A percentile compares a stretch with the other conserved stretches of the same genome.
Conservation (phyloP, 2,329 filamentous ascomycete genomes). For the Herpotrichia juniperi region DNA sequence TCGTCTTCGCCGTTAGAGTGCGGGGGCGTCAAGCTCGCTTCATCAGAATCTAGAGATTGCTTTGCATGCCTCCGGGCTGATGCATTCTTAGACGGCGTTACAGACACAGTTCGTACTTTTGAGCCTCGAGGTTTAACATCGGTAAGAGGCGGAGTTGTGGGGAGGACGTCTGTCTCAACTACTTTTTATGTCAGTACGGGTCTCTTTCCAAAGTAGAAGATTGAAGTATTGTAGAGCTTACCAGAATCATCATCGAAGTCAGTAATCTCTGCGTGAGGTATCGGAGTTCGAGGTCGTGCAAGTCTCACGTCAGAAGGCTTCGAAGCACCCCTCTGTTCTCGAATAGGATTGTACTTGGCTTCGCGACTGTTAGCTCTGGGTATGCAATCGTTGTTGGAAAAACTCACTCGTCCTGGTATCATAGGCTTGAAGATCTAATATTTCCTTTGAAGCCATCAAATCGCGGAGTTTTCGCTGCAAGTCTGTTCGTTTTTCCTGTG, state of each 20-base stretch:
- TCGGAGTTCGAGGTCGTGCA: too few relatives aligned
- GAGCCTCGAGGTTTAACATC: neutral
- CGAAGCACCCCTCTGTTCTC: neutral
- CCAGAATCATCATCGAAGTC: too few relatives aligned
- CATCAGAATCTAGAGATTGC: neutral
- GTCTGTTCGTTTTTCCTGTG: slow-evolving; percentile 14
- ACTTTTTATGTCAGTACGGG: neutral
- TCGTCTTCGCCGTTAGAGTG: neutral
- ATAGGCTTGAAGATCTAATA: slow-evolving; percentile 21
- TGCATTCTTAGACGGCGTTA: neutral
- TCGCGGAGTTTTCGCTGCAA: slow-evolving; percentile 20
- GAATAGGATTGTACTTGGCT: neutral
- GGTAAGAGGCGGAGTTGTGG: neutral
- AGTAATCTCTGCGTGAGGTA: too few relatives aligned
- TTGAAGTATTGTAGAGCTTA: neutral
- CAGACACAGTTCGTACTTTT: neutral
- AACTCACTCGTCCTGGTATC: neutral
- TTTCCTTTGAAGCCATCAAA: slow-evolving; percentile 18
- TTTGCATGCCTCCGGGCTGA: neutral
- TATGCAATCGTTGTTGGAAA: neutral
- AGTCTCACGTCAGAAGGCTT: neutral
- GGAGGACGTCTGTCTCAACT: neutral
- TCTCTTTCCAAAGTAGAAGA: neutral
- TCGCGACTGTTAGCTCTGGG: neutral
- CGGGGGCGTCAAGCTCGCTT: neutral